Evolutionary conservation across 805 yeast species (phyloP), one percentile per base, ranked within the genome.

Genomic region (Saturnispora serradocipensis): DNA sequence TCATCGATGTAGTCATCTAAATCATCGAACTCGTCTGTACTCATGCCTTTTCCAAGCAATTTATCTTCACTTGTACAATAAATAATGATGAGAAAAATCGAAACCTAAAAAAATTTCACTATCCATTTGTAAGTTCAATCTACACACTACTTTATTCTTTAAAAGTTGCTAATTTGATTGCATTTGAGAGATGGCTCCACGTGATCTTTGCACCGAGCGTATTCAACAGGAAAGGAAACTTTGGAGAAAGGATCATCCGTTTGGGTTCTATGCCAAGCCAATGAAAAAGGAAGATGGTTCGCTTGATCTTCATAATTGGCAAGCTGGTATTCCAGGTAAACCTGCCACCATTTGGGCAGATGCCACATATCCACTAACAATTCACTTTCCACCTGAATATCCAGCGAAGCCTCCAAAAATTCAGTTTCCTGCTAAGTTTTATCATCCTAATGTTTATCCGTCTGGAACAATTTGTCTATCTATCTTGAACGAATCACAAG

Each of bases 161-260:
- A 11, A 38, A 4, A 38, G 25, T 13, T 38, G 13, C 15, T 16
- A 3, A 38, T 8, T 18, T 18, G 42, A 5, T 10, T 20, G 11
- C 22, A 38, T 16, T 9, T 8, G 13, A 18, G 22, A 38, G 39
- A 36, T 46, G 44, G 44, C 44, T 34, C 49, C 60, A 11, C 58
- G 68, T 55, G 66, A 64, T 48, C 52, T 88, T 54, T 84, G 95
- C 66, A 72, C 82, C 57, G 88, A 81, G 53, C 80, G 99, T 60
- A 77, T 91, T 40, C 97, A 90, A 63, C 96, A 89, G 67, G 99
- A 91, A 67, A 72, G 99, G 67, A 91, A 90, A 69, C 88, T 86
- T 67, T 93, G 99, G 99, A 81, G 99, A 59, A 91, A 88, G 66
- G 97, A 89, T 66, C 99, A 93, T 65, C 99, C 99, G 0, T 93